Evolutionary conservation across 2,329 filamentous ascomycete genomes (phyloP).

Genomic region (Calonectria ilicicola): DNA sequence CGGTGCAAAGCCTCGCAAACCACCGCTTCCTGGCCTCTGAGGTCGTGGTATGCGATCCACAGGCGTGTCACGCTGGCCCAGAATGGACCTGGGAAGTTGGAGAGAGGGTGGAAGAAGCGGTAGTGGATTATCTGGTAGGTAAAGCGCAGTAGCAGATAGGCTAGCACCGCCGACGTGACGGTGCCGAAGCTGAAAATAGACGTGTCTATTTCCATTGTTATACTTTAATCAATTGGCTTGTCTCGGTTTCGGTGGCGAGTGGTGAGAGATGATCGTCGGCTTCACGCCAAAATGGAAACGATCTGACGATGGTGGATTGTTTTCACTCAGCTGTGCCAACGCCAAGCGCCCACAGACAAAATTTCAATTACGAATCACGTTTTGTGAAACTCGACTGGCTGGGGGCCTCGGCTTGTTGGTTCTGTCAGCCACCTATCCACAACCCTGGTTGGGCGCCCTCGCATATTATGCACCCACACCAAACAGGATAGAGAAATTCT

Average conservation of each 20-base stretch:
- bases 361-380: not conserved
- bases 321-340: not conserved
- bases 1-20: not conserved
- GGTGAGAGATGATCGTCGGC: not conserved
- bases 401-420: not conserved
- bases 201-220: not conserved
- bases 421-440: not conserved
- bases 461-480: not conserved
- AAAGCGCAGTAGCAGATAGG: not conserved
- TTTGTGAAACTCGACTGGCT: not conserved
- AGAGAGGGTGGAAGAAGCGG: not conserved
- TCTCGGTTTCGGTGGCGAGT: not conserved
- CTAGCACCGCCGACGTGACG: not conserved
- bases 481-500: not conserved
- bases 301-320: not conserved
- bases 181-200: not conserved
- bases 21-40: not conserved
- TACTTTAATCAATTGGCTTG: not conserved
- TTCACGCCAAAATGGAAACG: not conserved
- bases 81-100: not conserved
- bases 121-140: not conserved
- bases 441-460: not conserved
- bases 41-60: not conserved
- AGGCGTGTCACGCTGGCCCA: not conserved
- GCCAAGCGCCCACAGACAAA: not conserved